A percentile compares a stretch with the other conserved stretches of the same genome.
phyloP scores from a whole-genome alignment of 2,329 filamentous ascomycete species.

The Aspergillus vadensis region DNA sequence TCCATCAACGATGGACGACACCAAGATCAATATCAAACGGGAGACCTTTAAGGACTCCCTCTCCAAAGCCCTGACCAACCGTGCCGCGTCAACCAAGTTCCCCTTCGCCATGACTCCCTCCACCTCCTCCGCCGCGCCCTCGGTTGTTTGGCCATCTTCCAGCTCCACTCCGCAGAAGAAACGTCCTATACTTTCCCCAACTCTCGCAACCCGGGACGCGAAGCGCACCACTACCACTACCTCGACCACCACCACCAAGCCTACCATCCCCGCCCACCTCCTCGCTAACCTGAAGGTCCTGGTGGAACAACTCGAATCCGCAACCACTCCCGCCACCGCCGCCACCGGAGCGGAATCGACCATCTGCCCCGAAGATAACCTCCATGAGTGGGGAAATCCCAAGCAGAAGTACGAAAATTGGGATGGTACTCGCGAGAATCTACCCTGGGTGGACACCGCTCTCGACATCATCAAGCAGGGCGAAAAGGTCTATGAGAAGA shows the following conservation, averaged over 20 bases:
- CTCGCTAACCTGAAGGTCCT: background rate
- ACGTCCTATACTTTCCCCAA: background rate
- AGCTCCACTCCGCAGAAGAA: background rate
- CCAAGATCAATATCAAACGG: background rate
- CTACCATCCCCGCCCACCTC: background rate
- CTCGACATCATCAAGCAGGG: background rate
- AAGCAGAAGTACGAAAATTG: too few relatives aligned
- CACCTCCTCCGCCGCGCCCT: background rate
- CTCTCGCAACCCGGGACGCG: background rate
- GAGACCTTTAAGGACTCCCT: too few relatives aligned
- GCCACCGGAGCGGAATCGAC: too few relatives aligned
- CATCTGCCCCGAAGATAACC: too few relatives aligned
- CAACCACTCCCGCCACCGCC: background rate
- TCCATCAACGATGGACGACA: too few relatives aligned
- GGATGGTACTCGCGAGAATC: too few relatives aligned
- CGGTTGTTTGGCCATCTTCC: background rate
- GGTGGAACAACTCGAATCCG: background rate
- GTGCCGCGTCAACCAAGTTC: background rate
- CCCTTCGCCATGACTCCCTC: background rate
- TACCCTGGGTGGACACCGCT: background rate
- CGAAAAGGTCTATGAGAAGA: background rate
- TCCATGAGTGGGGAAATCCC: too few relatives aligned
- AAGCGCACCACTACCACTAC: background rate
- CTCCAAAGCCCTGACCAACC: background rate
- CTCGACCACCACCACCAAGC: background rate